These are phyloP conservation scores for Acacia concinna DNA, from an alignment of 331 rosid genomes.

Conservation along the genomic window DNA sequence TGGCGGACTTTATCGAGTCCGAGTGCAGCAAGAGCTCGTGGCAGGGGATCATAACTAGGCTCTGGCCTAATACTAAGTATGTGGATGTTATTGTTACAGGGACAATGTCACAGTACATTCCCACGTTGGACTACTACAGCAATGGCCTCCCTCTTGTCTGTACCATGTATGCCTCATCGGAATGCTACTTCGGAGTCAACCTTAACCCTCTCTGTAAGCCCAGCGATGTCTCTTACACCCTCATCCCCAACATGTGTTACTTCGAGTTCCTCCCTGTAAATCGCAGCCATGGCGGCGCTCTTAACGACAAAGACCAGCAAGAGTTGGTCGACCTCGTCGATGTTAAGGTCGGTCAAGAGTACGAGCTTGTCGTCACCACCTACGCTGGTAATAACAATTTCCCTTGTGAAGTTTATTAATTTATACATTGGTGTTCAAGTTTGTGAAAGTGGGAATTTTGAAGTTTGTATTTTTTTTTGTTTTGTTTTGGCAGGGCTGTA, in stretches of 20 bases:
- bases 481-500: constrained; percentile 57
- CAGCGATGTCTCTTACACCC: constrained; percentile 87
- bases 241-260: constrained; percentile 93
- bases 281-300: constrained; percentile 56
- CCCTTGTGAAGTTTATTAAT: too few species aligned
- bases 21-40: constrained; percentile 68
- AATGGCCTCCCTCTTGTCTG: constrained; percentile 90
- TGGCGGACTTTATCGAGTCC: constrained; percentile 56
- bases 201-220: constrained; percentile 85
- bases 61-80: constrained; percentile 95
- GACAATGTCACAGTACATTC: constrained; percentile 96
- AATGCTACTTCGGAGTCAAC: constrained; percentile 94
- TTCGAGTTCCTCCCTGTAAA: constrained; percentile 80
- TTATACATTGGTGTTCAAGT: background rate
- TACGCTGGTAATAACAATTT: constrained; percentile 66
- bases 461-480: background rate
- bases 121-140: constrained; percentile 78
- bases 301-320: constrained; percentile 56
- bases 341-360: constrained; percentile 86
- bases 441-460: background rate
- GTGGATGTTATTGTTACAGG: constrained; percentile 99
- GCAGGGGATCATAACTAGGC: constrained; percentile 82
- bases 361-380: constrained; percentile 94
- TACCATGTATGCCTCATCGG: constrained; percentile 98
- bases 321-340: constrained; percentile 76